phyloP scores from a whole-genome alignment of 2,329 filamentous ascomycete genomes.

The Trichoderma simmonsii region DNA sequence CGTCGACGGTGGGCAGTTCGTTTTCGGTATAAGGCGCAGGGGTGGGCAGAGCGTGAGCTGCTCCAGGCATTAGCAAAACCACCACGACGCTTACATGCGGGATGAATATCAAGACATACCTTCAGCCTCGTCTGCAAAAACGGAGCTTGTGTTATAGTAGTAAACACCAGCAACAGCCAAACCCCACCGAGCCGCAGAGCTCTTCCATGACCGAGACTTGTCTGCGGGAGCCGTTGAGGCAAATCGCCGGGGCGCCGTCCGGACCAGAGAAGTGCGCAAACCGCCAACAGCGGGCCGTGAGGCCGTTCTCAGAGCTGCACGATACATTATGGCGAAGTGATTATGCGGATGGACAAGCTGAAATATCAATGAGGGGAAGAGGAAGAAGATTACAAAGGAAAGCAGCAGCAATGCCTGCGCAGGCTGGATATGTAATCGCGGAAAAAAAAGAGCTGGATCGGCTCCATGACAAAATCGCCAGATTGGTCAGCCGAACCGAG shows the following conservation, averaged over 20 bases:
- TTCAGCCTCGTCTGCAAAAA: slow-evolving; percentile 79
- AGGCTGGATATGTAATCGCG: slow-evolving; percentile 11
- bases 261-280: slow-evolving; percentile 39
- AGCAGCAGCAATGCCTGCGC: slow-evolving; percentile 4
- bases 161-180: slow-evolving; percentile 76
- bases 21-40: slow-evolving; percentile 55
- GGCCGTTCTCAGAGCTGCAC: slow-evolving; percentile 48
- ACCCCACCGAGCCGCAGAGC: slow-evolving; percentile 68
- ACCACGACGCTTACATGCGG: background rate
- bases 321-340: slow-evolving; percentile 44
- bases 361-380: slow-evolving; percentile 4
- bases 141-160: slow-evolving; percentile 86
- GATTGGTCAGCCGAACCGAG: slow-evolving; percentile 21
- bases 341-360: background rate
- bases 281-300: slow-evolving; percentile 43
- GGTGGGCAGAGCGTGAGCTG: slow-evolving; percentile 35
- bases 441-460: slow-evolving; percentile 13
- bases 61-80: background rate
- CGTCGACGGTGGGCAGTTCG: slow-evolving; percentile 62
- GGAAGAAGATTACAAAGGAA: background rate
- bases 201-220: slow-evolving; percentile 80
- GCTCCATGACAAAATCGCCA: slow-evolving; percentile 13
- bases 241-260: slow-evolving; percentile 46
- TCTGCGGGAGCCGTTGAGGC: slow-evolving; percentile 55
- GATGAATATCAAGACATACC: slow-evolving; percentile 51